These are phyloP conservation scores for Fomitopsis serialis DNA, from an alignment of 768 basidiomycete genomes.

Conservation along the genomic window DNA sequence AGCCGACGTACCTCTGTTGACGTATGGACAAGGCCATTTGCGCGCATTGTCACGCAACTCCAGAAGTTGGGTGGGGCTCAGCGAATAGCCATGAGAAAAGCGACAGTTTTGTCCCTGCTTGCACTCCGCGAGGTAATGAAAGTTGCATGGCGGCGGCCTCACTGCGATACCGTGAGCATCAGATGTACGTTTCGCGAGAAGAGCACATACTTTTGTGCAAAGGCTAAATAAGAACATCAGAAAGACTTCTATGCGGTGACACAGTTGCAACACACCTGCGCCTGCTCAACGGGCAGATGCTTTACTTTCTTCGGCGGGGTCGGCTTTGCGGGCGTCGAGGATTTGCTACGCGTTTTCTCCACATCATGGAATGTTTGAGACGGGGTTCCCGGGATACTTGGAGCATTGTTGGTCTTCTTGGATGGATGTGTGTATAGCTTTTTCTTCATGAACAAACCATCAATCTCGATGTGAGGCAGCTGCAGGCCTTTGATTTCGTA, in stretches of 20 bases:
- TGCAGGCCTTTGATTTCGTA: slow-evolving; percentile 26
- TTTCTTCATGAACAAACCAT: slow-evolving; percentile 31
- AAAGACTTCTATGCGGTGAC: not conserved
- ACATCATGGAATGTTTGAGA: slow-evolving; percentile 17
- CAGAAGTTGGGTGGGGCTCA: slow-evolving; percentile 22
- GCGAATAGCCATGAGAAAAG: slow-evolving; percentile 29
- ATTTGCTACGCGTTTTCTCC: slow-evolving; percentile 20
- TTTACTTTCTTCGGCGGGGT: slow-evolving; percentile 5
- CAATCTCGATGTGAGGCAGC: slow-evolving; percentile 28
- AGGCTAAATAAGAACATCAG: slow-evolving; percentile 15
- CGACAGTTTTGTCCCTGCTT: slow-evolving; percentile 26
- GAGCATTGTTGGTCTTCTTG: not conserved
- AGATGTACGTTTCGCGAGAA: too few relatives aligned
- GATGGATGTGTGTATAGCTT: slow-evolving; percentile 19
- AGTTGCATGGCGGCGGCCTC: slow-evolving; percentile 33
- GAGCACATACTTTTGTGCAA: slow-evolving; percentile 25
- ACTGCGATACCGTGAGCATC: too few relatives aligned
- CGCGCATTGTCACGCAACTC: slow-evolving; percentile 27
- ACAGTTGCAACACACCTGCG: slow-evolving; percentile 8
- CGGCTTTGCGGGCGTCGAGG: slow-evolving; percentile 4
- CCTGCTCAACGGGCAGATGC: slow-evolving; percentile 4
- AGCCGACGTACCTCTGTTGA: slow-evolving; percentile 22
- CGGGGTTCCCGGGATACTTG: not conserved
- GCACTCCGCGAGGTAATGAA: slow-evolving; percentile 29
- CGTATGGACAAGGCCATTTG: slow-evolving; percentile 29